Evolutionary conservation across 176 grass and related monocot genomes (phyloP).

Genomic region (Musa itinerans): DNA sequence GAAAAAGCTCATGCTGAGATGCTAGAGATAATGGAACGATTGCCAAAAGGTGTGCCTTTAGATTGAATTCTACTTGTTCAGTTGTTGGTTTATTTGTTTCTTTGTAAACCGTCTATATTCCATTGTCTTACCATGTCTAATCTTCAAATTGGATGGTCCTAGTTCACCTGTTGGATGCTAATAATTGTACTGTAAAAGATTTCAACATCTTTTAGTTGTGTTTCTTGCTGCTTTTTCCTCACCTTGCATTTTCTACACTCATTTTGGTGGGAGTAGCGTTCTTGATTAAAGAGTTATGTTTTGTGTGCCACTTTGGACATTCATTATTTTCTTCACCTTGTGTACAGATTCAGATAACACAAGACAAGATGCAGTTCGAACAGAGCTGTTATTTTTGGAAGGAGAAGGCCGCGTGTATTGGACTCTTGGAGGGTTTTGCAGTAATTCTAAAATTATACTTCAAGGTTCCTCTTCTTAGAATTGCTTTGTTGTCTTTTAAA

Average conservation of each 20-base stretch:
- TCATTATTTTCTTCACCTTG: constrained; percentile 5
- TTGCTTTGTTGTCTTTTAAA: not conserved
- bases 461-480: constrained; percentile 32
- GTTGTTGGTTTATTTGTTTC: not conserved
- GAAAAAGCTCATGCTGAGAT: constrained; percentile 47
- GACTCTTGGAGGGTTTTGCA: constrained; percentile 22
- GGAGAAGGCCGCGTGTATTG: constrained; percentile 30
- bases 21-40: constrained; percentile 35
- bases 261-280: not conserved
- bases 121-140: not conserved
- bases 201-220: not conserved
- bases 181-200: too few species aligned
- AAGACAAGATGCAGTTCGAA: constrained; percentile 33
- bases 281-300: constrained; percentile 3
- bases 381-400: constrained; percentile 35
- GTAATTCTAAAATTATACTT: constrained; percentile 26
- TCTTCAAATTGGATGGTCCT: too few species aligned
- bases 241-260: not conserved
- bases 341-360: constrained; percentile 33
- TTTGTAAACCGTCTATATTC: not conserved
- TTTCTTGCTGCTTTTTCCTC: constrained; percentile 11
- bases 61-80: not conserved
- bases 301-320: constrained; percentile 1
- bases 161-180: too few species aligned
- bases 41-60: constrained; percentile 33